Evolutionary conservation across 768 basidiomycete genomes (phyloP).

Genomic region (Mycena galericulata): DNA sequence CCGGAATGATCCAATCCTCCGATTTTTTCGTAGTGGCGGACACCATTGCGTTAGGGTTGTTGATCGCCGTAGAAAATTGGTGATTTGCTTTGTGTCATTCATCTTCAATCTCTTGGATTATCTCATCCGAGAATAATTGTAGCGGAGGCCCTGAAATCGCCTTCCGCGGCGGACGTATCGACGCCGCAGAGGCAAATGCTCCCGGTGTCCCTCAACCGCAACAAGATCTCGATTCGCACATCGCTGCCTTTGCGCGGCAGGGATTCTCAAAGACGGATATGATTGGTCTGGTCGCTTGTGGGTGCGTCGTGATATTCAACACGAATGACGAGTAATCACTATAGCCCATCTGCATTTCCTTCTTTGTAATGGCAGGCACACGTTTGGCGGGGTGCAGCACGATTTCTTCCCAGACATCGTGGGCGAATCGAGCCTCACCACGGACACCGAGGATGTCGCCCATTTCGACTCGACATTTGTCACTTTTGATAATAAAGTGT

Average conservation of each 20-base stretch:
- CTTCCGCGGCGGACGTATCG: slow-evolving; percentile 28
- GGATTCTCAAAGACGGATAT: slow-evolving; percentile 17
- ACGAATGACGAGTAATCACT: background rate
- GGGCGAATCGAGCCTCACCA: background rate
- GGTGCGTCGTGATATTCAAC: slow-evolving; percentile 2
- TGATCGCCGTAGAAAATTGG: slow-evolving; percentile 23
- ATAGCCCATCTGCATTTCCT: background rate
- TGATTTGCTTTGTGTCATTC: background rate
- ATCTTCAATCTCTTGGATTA: background rate
- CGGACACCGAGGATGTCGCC: slow-evolving; percentile 11
- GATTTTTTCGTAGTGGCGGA: slow-evolving; percentile 12
- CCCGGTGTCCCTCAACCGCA: slow-evolving; percentile 19
- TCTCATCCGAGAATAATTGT: background rate
- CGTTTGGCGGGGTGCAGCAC: slow-evolving; percentile 24
- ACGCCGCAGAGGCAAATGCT: slow-evolving; percentile 6
- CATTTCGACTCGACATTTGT: slow-evolving; percentile 27
- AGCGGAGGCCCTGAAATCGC: slow-evolving; percentile 24
- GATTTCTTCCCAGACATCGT: slow-evolving; percentile 17
- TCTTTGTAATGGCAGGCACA: background rate
- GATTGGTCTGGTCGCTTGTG: slow-evolving; percentile 21
- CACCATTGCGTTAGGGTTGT: background rate
- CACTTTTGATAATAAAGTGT: slow-evolving; percentile 25
- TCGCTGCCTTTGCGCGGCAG: slow-evolving; percentile 12
- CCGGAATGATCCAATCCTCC: background rate
- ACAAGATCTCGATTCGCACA: slow-evolving; percentile 6